These are phyloP conservation scores for Plectranthus barbatus DNA, from an alignment of 257 asterid genomes.

Conservation along the genomic window DNA sequence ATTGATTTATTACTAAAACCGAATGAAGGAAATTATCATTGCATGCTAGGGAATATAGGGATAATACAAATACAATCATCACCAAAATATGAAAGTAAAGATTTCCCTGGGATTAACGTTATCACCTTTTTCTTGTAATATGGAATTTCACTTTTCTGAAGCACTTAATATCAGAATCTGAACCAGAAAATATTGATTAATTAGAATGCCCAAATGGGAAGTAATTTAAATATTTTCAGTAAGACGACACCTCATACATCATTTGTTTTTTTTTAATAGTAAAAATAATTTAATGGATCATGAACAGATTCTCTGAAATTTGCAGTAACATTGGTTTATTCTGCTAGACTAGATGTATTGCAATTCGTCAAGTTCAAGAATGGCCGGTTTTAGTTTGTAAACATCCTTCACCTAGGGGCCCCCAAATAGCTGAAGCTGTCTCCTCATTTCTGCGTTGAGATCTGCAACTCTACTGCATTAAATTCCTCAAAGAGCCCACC, in stretches of 20 bases:
- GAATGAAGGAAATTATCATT: not conserved
- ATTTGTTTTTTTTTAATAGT: not conserved
- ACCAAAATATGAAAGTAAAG: not conserved
- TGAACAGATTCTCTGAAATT: not conserved
- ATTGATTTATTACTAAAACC: not conserved
- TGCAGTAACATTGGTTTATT: conserved; percentile 23
- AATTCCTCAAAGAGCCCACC: not conserved
- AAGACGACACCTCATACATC: no score
- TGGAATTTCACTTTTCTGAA: not conserved
- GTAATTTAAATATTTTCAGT: no score
- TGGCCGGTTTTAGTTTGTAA: conserved; percentile 14
- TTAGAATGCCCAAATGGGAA: not conserved
- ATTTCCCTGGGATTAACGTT: not conserved
- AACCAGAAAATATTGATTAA: not conserved
- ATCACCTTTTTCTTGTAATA: not conserved
- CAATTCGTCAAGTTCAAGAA: conserved; percentile 31
- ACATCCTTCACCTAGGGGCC: conserved; percentile 24
- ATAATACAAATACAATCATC: no score
- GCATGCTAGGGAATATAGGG: no score
- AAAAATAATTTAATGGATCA: not conserved
- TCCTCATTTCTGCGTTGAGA: conserved; percentile 27
- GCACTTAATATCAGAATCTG: not conserved
- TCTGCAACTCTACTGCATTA: conserved; percentile 21
- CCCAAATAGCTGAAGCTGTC: conserved; percentile 42
- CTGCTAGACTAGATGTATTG: conserved; percentile 31